Evolutionary conservation across 768 basidiomycete genomes (phyloP).

Genomic region (Podaxis carcinomalis): DNA sequence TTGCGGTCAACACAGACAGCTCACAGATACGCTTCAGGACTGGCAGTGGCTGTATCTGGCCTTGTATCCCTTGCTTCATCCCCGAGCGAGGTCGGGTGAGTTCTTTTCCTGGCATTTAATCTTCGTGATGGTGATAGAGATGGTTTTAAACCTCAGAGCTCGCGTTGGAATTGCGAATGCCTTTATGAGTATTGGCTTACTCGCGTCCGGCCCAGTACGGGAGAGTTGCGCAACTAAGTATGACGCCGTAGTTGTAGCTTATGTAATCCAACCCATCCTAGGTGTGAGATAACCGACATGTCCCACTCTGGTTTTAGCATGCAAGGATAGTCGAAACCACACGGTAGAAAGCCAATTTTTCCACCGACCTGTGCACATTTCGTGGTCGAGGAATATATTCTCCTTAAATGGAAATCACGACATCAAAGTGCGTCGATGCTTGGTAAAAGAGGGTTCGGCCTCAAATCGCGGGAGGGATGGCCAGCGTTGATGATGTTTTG

Average conservation of each 20-base stretch:
- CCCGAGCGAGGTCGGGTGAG: constrained; percentile 33
- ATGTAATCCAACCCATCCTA: neutral
- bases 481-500: no score
- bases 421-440: constrained; percentile 17
- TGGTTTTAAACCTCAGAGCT: neutral
- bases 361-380: no score
- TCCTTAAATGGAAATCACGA: no score
- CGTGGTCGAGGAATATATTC: no score
- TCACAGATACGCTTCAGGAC: constrained; percentile 19
- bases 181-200: constrained; percentile 5
- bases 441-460: constrained; percentile 39
- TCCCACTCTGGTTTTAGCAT: neutral
- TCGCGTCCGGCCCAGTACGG: constrained; percentile 2
- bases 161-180: constrained; percentile 8
- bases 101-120: neutral
- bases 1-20: neutral
- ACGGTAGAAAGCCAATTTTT: no score
- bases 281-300: neutral
- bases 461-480: no score
- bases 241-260: neutral
- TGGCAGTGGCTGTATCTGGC: constrained; percentile 28
- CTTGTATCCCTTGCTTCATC: constrained; percentile 26
- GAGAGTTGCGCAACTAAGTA: neutral
- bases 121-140: neutral
- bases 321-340: no score